Evolutionary conservation across 192 early-diverging fungal genomes (phyloP), one percentile per base, ranked within the genome.

Genomic region (Podila epigama): DNA sequence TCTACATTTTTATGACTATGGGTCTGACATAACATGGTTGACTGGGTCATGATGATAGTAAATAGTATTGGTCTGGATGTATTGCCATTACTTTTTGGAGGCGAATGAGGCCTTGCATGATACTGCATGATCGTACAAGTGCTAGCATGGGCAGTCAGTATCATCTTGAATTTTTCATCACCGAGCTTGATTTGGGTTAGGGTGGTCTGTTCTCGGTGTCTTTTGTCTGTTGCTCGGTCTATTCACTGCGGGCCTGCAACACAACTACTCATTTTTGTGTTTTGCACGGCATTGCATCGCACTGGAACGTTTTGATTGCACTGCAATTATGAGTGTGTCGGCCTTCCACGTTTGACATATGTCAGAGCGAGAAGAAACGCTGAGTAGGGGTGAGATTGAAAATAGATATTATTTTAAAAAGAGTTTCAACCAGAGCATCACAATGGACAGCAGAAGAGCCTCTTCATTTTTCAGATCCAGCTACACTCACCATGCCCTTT

Each of bases 291-390:
- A n/a, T n/a, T n/a, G n/a, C n/a, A n/a, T n/a, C n/a, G n/a, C n/a
- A n/a, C n/a, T n/a, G n/a, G n/a, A n/a, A n/a, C n/a, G n/a, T n/a
- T n/a, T n/a, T n/a, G n/a, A n/a, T n/a, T n/a, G n/a, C n/a, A n/a
- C n/a, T n/a, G n/a, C n/a, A n/a, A n/a, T n/a, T n/a, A n/a, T n/a
- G n/a, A n/a, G n/a, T n/a, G n/a, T n/a, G n/a, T n/a, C n/a, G n/a
- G n/a, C n/a, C n/a, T n/a, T n/a, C n/a, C n/a, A n/a, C n/a, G n/a
- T 57, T 66, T 75, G 71, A 61, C 71, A 75, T 75, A 68, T 75
- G 71, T 73, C 71, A 75, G 34, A 52, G 27, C 32, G 60, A 29
- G 18, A 22, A 56, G n/a, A n/a, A n/a, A n/a, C n/a, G n/a, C n/a
- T n/a, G 40, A 41, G 40, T 41, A 18, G 1, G 9, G 18, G 40